Evolutionary conservation across 345 rosid species (phyloP).

Genomic region (Conringia planisiliqua): DNA sequence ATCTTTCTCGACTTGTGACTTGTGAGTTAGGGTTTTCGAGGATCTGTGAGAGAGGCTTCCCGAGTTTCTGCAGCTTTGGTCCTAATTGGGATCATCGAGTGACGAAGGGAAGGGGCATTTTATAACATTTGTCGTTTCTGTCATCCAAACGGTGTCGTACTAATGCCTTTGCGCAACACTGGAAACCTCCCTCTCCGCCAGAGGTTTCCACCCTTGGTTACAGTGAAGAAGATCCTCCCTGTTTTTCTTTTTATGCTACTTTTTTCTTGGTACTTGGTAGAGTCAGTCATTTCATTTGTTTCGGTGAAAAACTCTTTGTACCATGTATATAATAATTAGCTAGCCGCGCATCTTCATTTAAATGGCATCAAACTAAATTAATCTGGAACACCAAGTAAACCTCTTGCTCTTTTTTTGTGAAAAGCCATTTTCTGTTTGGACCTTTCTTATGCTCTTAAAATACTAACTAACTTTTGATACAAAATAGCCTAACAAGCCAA

Average conservation of each 20-base stretch:
- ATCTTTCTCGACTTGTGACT: slow-evolving; percentile 10
- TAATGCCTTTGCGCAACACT: neutral
- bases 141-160: neutral
- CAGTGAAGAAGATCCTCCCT: neutral
- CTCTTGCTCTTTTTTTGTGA: slow-evolving; percentile 2
- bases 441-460: slow-evolving; percentile 1
- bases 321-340: neutral
- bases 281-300: neutral
- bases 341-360: neutral
- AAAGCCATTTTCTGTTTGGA: slow-evolving; percentile 3
- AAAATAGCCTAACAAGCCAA: neutral
- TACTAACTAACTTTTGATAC: neutral
- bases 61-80: too few species aligned
- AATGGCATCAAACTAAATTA: neutral
- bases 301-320: neutral
- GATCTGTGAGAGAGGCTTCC: slow-evolving; percentile 9
- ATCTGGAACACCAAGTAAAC: neutral
- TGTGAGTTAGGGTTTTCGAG: slow-evolving; percentile 30
- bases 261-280: neutral
- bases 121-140: neutral
- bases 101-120: neutral
- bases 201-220: too few species aligned
- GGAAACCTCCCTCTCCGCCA: neutral
- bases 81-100: too few species aligned
- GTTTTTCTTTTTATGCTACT: neutral